Evolutionary conservation across 108 stramenopile species (phyloP).

Genomic region (Epithemia pelagica): DNA sequence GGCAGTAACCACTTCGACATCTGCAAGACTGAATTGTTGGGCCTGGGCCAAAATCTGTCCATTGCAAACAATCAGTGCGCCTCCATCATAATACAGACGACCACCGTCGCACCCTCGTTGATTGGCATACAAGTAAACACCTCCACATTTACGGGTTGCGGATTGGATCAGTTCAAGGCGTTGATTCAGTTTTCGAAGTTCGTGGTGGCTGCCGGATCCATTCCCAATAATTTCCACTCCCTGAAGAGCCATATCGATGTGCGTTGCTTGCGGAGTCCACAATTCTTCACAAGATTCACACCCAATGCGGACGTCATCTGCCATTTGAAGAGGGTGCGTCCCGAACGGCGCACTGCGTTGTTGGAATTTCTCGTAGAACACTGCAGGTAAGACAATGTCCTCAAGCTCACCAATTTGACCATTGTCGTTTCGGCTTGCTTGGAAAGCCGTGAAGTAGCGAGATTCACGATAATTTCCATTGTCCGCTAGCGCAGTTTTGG

Average conservation of each 20-base stretch:
- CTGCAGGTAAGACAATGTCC: slow-evolving; percentile 28
- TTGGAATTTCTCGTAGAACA: slow-evolving; percentile 37
- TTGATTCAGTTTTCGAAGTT: slow-evolving; percentile 82
- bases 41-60: slow-evolving; percentile 91
- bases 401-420: slow-evolving; percentile 7
- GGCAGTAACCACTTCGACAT: slow-evolving; percentile 90
- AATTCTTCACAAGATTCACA: slow-evolving; percentile 98
- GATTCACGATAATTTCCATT: slow-evolving; percentile 97
- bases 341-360: slow-evolving; percentile 72
- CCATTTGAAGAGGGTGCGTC: slow-evolving; percentile 38
- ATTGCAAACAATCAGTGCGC: slow-evolving; percentile 90
- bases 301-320: slow-evolving; percentile 73
- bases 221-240: slow-evolving; percentile 97
- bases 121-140: slow-evolving; percentile 96
- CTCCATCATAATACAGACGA: slow-evolving; percentile 92
- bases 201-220: slow-evolving; percentile 95
- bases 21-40: slow-evolving; percentile 83
- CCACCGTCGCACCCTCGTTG: slow-evolving; percentile 97
- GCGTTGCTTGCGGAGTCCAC: slow-evolving; percentile 88
- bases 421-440: background rate
- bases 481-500: slow-evolving; percentile 87
- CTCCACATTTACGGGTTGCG: slow-evolving; percentile 93
- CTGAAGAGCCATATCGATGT: slow-evolving; percentile 79
- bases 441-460: slow-evolving; percentile 90
- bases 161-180: slow-evolving; percentile 81